Conservation (phyloP, 345 rosid genomes). For the Geranium brycei region DNA sequence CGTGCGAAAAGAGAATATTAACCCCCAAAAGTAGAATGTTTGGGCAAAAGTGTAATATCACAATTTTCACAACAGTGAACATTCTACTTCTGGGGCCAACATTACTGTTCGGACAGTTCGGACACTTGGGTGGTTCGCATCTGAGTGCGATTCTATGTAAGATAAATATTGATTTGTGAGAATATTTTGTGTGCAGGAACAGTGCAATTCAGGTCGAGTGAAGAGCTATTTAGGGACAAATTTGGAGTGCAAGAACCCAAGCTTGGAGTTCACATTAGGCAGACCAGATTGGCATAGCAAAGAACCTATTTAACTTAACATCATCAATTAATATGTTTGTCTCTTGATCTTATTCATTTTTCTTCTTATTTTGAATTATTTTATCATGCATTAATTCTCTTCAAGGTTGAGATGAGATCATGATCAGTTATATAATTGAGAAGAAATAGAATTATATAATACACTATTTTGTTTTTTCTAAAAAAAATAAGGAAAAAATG, state of each 20-base stretch:
- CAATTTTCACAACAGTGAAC: too few relatives aligned
- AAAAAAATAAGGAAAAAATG: neutral
- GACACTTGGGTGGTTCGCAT: too few relatives aligned
- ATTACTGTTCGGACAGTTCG: too few relatives aligned
- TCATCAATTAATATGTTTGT: neutral
- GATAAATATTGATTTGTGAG: too few relatives aligned
- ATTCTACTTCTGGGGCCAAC: too few relatives aligned
- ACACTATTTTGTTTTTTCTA: neutral
- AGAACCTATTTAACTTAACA: conserved; percentile 11
- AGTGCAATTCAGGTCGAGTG: conserved; percentile 12
- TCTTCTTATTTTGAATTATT: neutral
- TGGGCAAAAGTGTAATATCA: too few relatives aligned
- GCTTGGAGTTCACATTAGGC: conserved; percentile 67
- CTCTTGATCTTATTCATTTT: neutral
- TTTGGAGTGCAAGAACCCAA: conserved; percentile 32
- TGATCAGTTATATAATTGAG: neutral
- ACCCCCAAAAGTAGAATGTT: too few relatives aligned
- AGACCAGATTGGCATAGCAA: conserved; percentile 57
- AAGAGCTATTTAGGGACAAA: conserved; percentile 22
- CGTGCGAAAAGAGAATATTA: too few relatives aligned
- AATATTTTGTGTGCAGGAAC: conserved; percentile 13
- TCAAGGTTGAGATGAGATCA: neutral
- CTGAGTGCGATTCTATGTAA: too few relatives aligned
- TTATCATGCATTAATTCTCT: neutral
- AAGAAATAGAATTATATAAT: neutral